These are phyloP conservation scores for Apiospora aurea DNA, from an alignment of 2,329 filamentous ascomycete genomes.

Conservation along the genomic window DNA sequence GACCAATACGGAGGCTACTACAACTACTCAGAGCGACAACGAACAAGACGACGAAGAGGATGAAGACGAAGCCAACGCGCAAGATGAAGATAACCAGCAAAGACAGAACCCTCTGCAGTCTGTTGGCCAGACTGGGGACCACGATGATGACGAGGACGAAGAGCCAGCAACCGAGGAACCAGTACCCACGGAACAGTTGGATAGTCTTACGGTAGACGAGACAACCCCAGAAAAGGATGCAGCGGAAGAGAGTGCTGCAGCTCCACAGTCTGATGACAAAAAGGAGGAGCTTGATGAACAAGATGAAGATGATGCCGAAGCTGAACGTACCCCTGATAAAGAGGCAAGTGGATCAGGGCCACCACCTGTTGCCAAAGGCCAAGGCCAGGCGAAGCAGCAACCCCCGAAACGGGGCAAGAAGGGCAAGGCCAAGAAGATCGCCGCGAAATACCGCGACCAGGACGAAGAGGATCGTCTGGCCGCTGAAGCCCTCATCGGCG, in stretches of 20 bases:
- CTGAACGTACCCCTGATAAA: conserved; percentile 32
- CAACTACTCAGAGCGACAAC: conserved; percentile 29
- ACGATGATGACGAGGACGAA: conserved; percentile 33
- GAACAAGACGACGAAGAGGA: conserved; percentile 40
- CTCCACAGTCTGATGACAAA: conserved; percentile 27
- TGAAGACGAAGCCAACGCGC: conserved; percentile 41
- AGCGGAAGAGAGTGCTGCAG: not conserved
- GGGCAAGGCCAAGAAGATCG: conserved; percentile 85
- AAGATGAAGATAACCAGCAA: conserved; percentile 33
- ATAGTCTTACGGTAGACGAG: conserved; percentile 31
- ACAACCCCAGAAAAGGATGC: not conserved
- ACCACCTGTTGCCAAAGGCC: conserved; percentile 31
- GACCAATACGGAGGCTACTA: conserved; percentile 32
- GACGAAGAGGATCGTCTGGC: conserved; percentile 91
- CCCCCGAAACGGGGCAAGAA: conserved; percentile 75
- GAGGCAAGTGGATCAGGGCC: conserved; percentile 18
- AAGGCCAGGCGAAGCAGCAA: conserved; percentile 50
- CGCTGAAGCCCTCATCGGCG: conserved; percentile 87
- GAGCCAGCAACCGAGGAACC: conserved; percentile 27
- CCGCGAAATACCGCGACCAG: conserved; percentile 89
- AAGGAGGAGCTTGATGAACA: conserved; percentile 40
- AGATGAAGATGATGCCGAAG: conserved; percentile 46
- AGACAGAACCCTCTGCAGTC: conserved; percentile 47
- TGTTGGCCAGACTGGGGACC: conserved; percentile 29
- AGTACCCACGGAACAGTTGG: conserved; percentile 36